Evolutionary conservation across 1,284 basidiomycete genomes (phyloP), one percentile per base, ranked within the genome.

Genomic region (Ganoderma lucidum): DNA sequence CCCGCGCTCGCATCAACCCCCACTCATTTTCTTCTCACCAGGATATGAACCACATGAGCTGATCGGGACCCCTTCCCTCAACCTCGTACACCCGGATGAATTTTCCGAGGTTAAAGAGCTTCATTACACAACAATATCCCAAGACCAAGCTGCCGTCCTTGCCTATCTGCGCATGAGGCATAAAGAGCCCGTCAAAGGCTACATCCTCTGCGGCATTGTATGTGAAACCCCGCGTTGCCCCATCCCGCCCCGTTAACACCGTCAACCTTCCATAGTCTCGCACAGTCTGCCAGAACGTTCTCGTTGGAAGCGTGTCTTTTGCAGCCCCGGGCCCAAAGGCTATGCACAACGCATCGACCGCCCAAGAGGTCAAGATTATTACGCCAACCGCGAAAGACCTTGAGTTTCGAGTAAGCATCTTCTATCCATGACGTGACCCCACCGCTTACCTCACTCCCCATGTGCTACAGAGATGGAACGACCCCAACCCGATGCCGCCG

Each of bases 61-160:
- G 69, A 83, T 92, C 65, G 89, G 90, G 1, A 83, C 82, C 28
- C 86, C 90, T 1, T 90, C 89, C 3, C 82, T 92, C 44, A 87
- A 91, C 67, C 88, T 93, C 70, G 90, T 92, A 30, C 91, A 94
- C 76, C 91, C 91, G 6, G 92, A 93, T 51, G 92, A 94, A 76
- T 89, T 89, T 71, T 78, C 85, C 19, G 84, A 86, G 42, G 86
- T 91, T 28, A 86, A 86, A 74, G 83, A 85, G 70, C 81, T 93
- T 45, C 92, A 93, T 77, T 91, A 90, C 73, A 90, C 91, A 61
- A 93, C 91, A 3, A 92, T 93, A 72, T 82, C 84, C 45, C 86
- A 90, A 73, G 92, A 94, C 80, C 92, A 93, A 75, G 92, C 91
- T 0, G 92, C 92, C 0, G 89, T 87, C 32, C 83, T 94, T 30